These are phyloP conservation scores for Pochonia chlamydosporia DNA, from an alignment of 2,329 filamentous ascomycete genomes.

Conservation along the genomic window DNA sequence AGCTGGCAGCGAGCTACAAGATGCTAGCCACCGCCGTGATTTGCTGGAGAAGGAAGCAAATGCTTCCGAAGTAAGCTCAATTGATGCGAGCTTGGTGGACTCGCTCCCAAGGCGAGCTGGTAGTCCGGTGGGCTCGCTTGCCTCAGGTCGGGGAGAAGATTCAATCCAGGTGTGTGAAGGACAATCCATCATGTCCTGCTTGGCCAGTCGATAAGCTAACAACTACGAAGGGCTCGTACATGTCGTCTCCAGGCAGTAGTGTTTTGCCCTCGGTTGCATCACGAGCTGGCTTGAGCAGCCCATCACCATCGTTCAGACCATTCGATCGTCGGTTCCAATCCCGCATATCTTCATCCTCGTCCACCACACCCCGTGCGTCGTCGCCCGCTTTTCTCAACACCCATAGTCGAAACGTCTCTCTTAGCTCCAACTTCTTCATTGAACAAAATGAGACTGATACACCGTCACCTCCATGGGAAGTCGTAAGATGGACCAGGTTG, in stretches of 20 bases:
- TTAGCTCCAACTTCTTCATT: conserved; percentile 62
- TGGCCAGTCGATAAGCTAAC: conserved; percentile 18
- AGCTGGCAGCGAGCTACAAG: conserved; percentile 3
- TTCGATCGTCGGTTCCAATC: conserved; percentile 95
- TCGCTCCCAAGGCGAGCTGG: conserved; percentile 48
- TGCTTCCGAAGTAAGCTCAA: conserved; percentile 46
- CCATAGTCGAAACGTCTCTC: conserved; percentile 76
- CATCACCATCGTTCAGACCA: conserved; percentile 79
- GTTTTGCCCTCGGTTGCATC: conserved; percentile 64
- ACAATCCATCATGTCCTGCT: background rate
- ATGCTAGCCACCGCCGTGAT: conserved; percentile 33
- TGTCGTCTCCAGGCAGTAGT: conserved; percentile 68
- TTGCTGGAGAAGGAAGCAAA: conserved; percentile 37
- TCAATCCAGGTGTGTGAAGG: conserved; percentile 60
- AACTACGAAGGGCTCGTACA: conserved; percentile 47
- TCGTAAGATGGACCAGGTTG: conserved; percentile 91
- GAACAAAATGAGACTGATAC: conserved; percentile 63
- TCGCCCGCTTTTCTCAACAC: conserved; percentile 73
- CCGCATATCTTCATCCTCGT: conserved; percentile 57
- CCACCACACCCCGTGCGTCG: conserved; percentile 57
- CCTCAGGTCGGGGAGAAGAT: conserved; percentile 77
- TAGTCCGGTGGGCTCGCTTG: conserved; percentile 63
- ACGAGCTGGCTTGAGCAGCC: conserved; percentile 58
- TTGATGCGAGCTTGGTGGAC: conserved; percentile 40
- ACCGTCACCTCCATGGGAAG: conserved; percentile 84